Evolutionary conservation across 768 basidiomycete genomes (phyloP).

Genomic region (Clitopilus passeckerianus): DNA sequence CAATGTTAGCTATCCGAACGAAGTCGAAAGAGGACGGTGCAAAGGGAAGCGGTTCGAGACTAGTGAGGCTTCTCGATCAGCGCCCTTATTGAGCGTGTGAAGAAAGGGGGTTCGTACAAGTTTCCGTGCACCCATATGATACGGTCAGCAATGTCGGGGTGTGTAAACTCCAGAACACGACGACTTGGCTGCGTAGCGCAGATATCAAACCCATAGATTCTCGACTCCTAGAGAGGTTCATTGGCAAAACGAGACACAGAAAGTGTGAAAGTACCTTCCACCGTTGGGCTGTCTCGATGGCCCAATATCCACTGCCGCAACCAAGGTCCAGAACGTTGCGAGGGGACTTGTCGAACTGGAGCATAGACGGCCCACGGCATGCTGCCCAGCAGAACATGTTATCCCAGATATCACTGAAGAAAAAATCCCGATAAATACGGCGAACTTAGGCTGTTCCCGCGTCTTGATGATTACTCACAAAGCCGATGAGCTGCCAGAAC

Average conservation of each 20-base stretch:
- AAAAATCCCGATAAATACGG: neutral
- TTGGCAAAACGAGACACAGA: neutral
- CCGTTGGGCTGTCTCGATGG: conserved; percentile 57
- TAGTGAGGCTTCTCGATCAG: conserved; percentile 17
- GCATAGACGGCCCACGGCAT: conserved; percentile 45
- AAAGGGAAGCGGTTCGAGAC: conserved; percentile 64
- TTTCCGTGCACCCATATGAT: conserved; percentile 67
- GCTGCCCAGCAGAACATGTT: conserved; percentile 55
- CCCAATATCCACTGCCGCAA: conserved; percentile 70
- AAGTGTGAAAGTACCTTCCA: conserved; percentile 46
- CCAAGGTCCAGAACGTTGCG: conserved; percentile 59
- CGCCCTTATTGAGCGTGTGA: conserved; percentile 1
- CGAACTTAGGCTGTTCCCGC: conserved; percentile 3
- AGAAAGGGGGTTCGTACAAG: conserved; percentile 37
- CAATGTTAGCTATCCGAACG: conserved; percentile 59
- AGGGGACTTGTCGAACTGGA: conserved; percentile 49
- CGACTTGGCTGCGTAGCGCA: neutral
- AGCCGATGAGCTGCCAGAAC: conserved; percentile 41
- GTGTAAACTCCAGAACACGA: neutral
- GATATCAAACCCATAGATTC: neutral
- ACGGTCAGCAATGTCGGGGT: conserved; percentile 39
- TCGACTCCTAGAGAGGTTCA: conserved; percentile 45
- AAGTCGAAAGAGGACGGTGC: conserved; percentile 54
- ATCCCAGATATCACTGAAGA: conserved; percentile 64
- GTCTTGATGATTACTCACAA: conserved; percentile 39